These are phyloP conservation scores for Coemansia sp. DNA, from an alignment of 192 early-diverging fungal species.

Conservation along the genomic window DNA sequence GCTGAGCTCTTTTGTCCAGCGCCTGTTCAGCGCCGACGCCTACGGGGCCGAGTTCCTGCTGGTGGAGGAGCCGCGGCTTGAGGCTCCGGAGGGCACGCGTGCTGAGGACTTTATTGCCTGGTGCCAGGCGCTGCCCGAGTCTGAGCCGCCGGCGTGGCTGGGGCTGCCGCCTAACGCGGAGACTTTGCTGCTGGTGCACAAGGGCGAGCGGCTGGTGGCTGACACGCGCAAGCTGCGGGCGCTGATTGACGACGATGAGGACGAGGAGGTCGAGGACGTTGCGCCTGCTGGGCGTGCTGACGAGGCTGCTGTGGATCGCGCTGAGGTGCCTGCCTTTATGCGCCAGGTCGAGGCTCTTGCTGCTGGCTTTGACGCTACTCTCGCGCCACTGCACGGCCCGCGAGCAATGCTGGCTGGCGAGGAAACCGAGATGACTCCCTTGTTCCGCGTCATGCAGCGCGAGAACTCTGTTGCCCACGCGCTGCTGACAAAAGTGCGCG, in stretches of 20 bases:
- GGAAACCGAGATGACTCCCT: constrained; percentile 57
- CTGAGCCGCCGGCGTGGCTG: constrained; percentile 96
- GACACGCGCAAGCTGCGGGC: constrained; percentile 87
- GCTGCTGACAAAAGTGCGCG: constrained; percentile 66
- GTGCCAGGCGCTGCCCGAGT: constrained; percentile 85
- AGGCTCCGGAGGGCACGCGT: constrained; percentile 85
- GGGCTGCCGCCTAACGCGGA: constrained; percentile 95
- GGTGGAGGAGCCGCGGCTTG: constrained; percentile 61
- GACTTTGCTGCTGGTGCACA: constrained; percentile 80
- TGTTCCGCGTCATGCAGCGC: constrained; percentile 85
- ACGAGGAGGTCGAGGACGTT: constrained; percentile 12
- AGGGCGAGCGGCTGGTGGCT: constrained; percentile 77
- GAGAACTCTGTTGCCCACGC: constrained; percentile 68
- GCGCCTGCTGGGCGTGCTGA: constrained; percentile 10
- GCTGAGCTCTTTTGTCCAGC: constrained; percentile 83
- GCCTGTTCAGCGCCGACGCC: constrained; percentile 76
- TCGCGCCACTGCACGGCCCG: constrained; percentile 49
- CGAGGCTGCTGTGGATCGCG: constrained; percentile 47
- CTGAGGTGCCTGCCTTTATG: constrained; percentile 74
- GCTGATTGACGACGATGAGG: constrained; percentile 83
- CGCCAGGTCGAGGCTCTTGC: constrained; percentile 61
- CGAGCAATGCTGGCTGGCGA: constrained; percentile 11
- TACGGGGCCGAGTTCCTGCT: constrained; percentile 85
- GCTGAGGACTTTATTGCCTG: constrained; percentile 88
- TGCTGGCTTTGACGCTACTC: constrained; percentile 60